A percentile compares a stretch with the other conserved stretches of the same genome.
These are phyloP conservation scores for Fusarium sp. DNA, from an alignment of 2,329 filamentous ascomycete genomes.

Conservation along the genomic window DNA sequence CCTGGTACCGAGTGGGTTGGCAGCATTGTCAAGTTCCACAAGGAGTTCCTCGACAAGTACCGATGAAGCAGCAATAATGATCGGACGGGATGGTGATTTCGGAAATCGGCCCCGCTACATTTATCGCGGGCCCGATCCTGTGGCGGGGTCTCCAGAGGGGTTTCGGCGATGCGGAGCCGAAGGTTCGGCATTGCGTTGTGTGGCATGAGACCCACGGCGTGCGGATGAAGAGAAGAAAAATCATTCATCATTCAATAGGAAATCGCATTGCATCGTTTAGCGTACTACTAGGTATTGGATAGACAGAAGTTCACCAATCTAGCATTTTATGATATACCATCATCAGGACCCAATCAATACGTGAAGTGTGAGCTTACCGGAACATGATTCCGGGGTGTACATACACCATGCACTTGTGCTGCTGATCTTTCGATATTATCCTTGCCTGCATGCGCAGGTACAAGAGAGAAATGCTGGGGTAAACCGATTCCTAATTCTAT, in stretches of 20 bases:
- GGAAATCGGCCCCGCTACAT: neutral
- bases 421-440: conserved; percentile 19
- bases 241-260: conserved; percentile 4
- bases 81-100: neutral
- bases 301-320: conserved; percentile 33
- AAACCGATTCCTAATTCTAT: conserved; percentile 11
- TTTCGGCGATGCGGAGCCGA: conserved; percentile 18
- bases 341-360: neutral
- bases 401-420: neutral
- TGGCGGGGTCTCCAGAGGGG: conserved; percentile 14
- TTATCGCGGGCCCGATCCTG: conserved; percentile 3
- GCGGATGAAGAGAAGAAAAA: conserved; percentile 8
- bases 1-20: conserved; percentile 96
- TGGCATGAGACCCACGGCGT: conserved; percentile 8
- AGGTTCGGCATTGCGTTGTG: conserved; percentile 4
- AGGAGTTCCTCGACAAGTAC: conserved; percentile 89
- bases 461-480: conserved; percentile 22
- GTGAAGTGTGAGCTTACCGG: neutral
- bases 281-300: conserved; percentile 29
- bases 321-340: conserved; percentile 24
- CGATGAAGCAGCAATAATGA: conserved; percentile 50
- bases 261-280: conserved; percentile 32
- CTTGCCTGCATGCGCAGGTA: conserved; percentile 29
- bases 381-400: neutral
- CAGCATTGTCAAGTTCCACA: conserved; percentile 88